Base-by-base conservation (phyloP, 1,284 basidiomycete genomes). In the Meira miltonrushii region DNA sequence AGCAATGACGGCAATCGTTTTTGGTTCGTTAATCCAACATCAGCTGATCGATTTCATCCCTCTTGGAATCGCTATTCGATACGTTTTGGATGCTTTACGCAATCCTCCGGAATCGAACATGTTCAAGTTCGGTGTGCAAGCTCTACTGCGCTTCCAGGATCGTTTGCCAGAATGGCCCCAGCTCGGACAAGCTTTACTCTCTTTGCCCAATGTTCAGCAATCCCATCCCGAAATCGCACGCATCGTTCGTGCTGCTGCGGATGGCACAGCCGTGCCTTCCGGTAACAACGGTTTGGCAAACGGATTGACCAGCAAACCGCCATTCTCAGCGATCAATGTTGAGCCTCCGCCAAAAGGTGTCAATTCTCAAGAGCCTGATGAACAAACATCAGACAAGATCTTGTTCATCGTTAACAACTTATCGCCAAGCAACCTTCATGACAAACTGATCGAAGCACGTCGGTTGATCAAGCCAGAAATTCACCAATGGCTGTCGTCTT, bases 341-440 rank as follows among this genome's bases (percentile, higher is more conserved):
- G 68, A 67, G 28, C 62, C 60, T n/a, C 54, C 79, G 52, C 46
- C 46, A 25, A 86, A 17, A 21, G 46, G 44, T 12, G 58, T 62
- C 38, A 65, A 64, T 17, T 53, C 49, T 17, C 66, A 66, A 11
- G 80, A 83, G 55, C 95, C 94, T 2, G 85, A 88, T 17, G 91
- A 96, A 77, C 89, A 90, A 66, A 81, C 88, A 21, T 90, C 92
- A 21, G 95, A 99, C 83, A 88, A 87, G 72, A 92, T 99, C 67
- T 83, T 98, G 52, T 99, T 99, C 83, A 92, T 96, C 71, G 87
- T 99, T 80, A 99, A 98, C 82, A 97, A 99, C 72, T 84, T 99
- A 55, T 92, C 94, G 0, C 89, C 91, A 2, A 90, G 83, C 79
- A 98, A 98, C 78, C 91, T 96, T 67, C 91, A 93, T 43, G 76